Conservation (phyloP, 202 grass and related monocot genomes). For the Bolboschoenoplectus hybrid region DNA sequence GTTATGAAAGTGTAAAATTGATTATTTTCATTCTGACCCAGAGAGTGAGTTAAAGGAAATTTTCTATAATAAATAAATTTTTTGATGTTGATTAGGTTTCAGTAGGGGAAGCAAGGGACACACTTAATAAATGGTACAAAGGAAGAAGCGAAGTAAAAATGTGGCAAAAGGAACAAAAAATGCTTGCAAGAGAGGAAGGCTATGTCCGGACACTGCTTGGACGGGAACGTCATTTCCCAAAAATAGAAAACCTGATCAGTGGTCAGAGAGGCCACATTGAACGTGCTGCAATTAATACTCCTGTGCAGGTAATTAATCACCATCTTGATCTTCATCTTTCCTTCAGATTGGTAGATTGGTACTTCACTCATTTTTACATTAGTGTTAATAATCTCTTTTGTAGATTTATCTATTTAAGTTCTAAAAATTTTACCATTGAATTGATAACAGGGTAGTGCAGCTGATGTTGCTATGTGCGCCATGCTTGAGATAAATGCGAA, state of each 20-base stretch:
- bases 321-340: conserved; percentile 3
- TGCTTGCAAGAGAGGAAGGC: conserved; percentile 38
- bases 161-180: conserved; percentile 77
- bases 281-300: conserved; percentile 92
- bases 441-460: conserved; percentile 56
- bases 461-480: conserved; percentile 94
- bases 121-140: conserved; percentile 70
- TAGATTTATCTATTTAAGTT: neutral
- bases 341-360: neutral
- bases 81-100: conserved; percentile 52
- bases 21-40: neutral
- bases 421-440: neutral
- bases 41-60: conserved; percentile 8
- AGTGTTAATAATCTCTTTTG: neutral
- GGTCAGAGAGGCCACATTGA: conserved; percentile 65
- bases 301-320: conserved; percentile 55
- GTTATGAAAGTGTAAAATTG: conserved; percentile 6
- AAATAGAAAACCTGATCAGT: conserved; percentile 40
- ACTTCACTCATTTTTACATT: neutral
- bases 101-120: conserved; percentile 67
- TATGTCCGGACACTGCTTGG: conserved; percentile 84
- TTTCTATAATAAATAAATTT: conserved; percentile 16
- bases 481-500: conserved; percentile 95
- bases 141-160: conserved; percentile 68
- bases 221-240: conserved; percentile 71